Conservation (phyloP, 306 rosid genomes). For the Pterocarpus macrocarpus region DNA sequence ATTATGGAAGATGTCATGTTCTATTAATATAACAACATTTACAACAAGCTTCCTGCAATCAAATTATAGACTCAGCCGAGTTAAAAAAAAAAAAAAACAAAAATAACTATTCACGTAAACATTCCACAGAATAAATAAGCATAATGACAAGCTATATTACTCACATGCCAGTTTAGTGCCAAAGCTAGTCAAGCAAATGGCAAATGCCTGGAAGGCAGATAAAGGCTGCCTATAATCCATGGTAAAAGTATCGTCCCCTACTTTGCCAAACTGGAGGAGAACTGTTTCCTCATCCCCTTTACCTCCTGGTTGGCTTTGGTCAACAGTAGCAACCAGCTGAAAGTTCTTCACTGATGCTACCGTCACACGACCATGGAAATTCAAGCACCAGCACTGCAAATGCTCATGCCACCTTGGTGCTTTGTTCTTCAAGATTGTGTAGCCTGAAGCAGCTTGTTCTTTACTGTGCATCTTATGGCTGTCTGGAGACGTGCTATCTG, state of each 20-base stretch:
- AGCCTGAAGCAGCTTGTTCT: slow-evolving; percentile 54
- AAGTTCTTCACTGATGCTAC: slow-evolving; percentile 97
- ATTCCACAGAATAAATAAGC: slow-evolving; percentile 58
- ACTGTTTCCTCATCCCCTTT: slow-evolving; percentile 94
- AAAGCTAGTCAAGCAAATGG: slow-evolving; percentile 97
- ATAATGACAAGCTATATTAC: slow-evolving; percentile 50
- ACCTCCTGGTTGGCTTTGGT: slow-evolving; percentile 88
- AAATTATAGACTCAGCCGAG: slow-evolving; percentile 43
- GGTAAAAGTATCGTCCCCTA: slow-evolving; percentile 88
- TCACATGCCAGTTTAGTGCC: slow-evolving; percentile 99
- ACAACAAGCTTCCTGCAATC: slow-evolving; percentile 55
- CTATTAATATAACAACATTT: slow-evolving; percentile 56
- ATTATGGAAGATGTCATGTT: slow-evolving; percentile 43
- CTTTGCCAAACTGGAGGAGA: slow-evolving; percentile 97
- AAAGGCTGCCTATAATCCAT: slow-evolving; percentile 97
- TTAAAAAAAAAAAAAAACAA: neutral
- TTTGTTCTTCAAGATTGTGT: slow-evolving; percentile 83
- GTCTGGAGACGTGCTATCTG: slow-evolving; percentile 46
- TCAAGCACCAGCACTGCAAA: slow-evolving; percentile 98
- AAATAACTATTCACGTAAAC: slow-evolving; percentile 51
- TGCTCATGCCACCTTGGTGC: slow-evolving; percentile 99
- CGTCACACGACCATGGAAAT: slow-evolving; percentile 97
- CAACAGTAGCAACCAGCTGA: slow-evolving; percentile 85
- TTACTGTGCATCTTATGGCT: slow-evolving; percentile 47
- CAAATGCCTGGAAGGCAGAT: slow-evolving; percentile 97